Evolutionary conservation across 768 basidiomycete genomes (phyloP).

Genomic region (Lactarius trivialis): DNA sequence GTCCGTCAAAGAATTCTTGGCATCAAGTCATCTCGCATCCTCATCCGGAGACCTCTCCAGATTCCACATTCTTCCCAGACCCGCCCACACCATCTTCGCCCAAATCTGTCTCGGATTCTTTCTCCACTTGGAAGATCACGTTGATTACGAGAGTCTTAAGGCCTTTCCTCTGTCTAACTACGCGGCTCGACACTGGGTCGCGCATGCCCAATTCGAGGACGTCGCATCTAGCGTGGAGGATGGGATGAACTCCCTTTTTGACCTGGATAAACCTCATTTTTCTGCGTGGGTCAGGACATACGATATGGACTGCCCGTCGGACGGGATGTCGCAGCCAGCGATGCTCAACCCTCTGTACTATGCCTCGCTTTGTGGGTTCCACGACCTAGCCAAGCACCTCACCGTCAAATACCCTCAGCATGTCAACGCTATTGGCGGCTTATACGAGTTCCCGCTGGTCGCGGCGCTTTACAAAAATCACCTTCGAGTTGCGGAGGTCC

Average conservation of each 20-base stretch:
- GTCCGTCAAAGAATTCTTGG: neutral
- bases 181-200: neutral
- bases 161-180: neutral
- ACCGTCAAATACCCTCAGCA: neutral
- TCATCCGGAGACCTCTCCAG: neutral
- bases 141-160: neutral
- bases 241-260: neutral
- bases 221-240: neutral
- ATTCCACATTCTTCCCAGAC: neutral
- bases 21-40: neutral
- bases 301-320: neutral
- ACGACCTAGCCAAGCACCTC: neutral
- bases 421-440: neutral
- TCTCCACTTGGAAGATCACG: neutral
- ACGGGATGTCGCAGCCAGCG: neutral
- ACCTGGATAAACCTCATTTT: conserved; percentile 2
- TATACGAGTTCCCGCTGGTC: neutral
- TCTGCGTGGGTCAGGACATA: neutral
- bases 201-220: neutral
- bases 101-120: neutral
- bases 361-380: neutral
- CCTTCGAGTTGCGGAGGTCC: neutral
- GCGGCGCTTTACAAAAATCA: neutral
- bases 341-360: neutral
- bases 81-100: neutral